Percentiles rank a stretch among this genome's conserved stretches.
These are phyloP conservation scores for Fusarium subtropicale DNA, from an alignment of 2,329 filamentous ascomycete genomes.

Conservation along the genomic window DNA sequence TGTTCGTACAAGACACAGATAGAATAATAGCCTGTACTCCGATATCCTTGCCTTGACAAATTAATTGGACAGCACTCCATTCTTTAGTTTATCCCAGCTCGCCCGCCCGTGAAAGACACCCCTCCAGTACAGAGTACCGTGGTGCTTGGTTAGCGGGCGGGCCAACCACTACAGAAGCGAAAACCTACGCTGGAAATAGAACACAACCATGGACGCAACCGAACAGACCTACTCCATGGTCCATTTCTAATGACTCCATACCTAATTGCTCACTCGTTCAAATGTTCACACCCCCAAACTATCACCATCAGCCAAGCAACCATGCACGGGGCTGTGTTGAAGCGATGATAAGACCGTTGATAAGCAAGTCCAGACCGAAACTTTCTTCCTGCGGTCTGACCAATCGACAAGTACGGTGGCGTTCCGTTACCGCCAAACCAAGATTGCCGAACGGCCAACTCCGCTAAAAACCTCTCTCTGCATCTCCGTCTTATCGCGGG, in stretches of 20 bases:
- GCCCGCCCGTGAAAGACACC: background rate
- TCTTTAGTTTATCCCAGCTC: background rate
- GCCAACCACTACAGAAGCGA: background rate
- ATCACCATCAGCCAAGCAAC: background rate
- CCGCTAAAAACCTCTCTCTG: background rate
- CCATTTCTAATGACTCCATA: too few species aligned
- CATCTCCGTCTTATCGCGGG: background rate
- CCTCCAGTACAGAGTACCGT: background rate
- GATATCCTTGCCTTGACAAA: accelerated
- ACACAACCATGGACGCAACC: background rate
- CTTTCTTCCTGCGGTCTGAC: background rate
- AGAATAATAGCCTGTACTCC: background rate
- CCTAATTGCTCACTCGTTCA: background rate
- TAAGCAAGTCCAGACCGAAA: background rate
- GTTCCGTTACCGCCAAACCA: background rate
- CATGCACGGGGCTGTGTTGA: background rate
- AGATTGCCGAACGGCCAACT: background rate
- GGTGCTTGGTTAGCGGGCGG: background rate
- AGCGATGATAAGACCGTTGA: background rate
- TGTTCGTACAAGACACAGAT: too few species aligned
- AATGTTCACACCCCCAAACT: background rate
- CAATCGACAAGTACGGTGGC: background rate
- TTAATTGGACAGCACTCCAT: background rate
- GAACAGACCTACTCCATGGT: background rate
- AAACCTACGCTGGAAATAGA: background rate